Evolutionary conservation across 2,329 filamentous ascomycete genomes (phyloP).

Genomic region (Arthrobotrys sphaeroides): DNA sequence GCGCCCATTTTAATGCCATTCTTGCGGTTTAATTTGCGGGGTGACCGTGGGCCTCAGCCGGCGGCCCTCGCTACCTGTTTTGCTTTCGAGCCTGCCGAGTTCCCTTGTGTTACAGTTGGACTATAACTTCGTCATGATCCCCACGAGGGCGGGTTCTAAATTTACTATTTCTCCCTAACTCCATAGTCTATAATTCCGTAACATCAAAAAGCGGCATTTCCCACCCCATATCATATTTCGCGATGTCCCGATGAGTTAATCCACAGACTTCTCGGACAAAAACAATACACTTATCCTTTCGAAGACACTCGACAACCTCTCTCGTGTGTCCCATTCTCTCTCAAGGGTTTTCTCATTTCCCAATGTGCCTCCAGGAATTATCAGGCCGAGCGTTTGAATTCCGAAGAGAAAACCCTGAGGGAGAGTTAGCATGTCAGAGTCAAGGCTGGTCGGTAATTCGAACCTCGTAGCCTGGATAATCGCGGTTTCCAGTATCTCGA

Average conservation of each 20-base stretch:
- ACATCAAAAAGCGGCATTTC: not conserved
- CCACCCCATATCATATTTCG: not conserved
- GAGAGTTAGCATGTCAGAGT: not conserved
- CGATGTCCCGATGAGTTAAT: not conserved
- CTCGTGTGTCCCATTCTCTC: not conserved
- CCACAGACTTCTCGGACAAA: not conserved
- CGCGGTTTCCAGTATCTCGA: slow-evolving; percentile 4
- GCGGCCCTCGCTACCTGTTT: not conserved
- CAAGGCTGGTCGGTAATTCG: not conserved
- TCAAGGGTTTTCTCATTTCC: not conserved
- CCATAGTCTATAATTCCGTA: not conserved
- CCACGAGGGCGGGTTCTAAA: not conserved
- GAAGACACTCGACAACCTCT: not conserved
- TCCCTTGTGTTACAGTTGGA: slow-evolving; percentile 11
- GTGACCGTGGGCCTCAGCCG: not conserved
- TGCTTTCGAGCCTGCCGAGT: not conserved
- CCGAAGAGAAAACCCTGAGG: not conserved
- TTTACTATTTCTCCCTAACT: not conserved
- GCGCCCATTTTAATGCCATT: not conserved
- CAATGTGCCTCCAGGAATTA: not conserved
- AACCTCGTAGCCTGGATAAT: not conserved
- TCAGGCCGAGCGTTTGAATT: not conserved
- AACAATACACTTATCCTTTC: not conserved
- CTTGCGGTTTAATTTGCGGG: not conserved
- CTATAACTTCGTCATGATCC: slow-evolving; percentile 7